phyloP scores from a whole-genome alignment of 768 basidiomycete genomes.

The Hirschioporus abietinus region DNA sequence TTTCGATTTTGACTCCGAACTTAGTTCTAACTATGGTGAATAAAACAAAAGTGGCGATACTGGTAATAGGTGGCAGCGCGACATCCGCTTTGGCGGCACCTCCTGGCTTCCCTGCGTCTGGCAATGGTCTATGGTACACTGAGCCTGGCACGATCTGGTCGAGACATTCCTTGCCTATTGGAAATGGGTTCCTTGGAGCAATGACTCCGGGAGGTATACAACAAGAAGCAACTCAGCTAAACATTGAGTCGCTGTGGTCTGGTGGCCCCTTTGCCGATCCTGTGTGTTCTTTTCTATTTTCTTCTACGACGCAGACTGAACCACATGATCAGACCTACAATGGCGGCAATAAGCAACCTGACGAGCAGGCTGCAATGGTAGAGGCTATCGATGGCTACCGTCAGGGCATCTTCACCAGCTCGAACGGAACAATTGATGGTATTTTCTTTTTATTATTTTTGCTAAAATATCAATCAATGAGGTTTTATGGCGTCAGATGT shows the following conservation, averaged over 20 bases:
- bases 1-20: neutral
- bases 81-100: constrained; percentile 21
- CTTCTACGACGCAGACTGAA: neutral
- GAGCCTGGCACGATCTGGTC: constrained; percentile 50
- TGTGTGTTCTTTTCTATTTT: constrained; percentile 29
- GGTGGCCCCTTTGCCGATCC: constrained; percentile 67
- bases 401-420: constrained; percentile 49
- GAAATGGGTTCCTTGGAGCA: constrained; percentile 72
- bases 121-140: constrained; percentile 74
- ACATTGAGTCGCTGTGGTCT: constrained; percentile 74
- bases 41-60: neutral
- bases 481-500: constrained; percentile 35
- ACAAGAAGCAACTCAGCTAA: constrained; percentile 59
- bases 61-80: neutral
- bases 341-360: constrained; percentile 58
- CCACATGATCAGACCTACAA: constrained; percentile 47
- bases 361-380: constrained; percentile 38
- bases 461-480: neutral
- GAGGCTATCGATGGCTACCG: constrained; percentile 48
- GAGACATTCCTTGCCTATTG: constrained; percentile 59
- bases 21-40: neutral
- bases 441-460: constrained; percentile 10
- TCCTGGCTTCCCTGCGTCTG: constrained; percentile 55
- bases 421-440: constrained; percentile 58
- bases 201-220: constrained; percentile 59